phyloP scores from a whole-genome alignment of 2,329 filamentous ascomycete species.

The Cytospora paraplurivora region DNA sequence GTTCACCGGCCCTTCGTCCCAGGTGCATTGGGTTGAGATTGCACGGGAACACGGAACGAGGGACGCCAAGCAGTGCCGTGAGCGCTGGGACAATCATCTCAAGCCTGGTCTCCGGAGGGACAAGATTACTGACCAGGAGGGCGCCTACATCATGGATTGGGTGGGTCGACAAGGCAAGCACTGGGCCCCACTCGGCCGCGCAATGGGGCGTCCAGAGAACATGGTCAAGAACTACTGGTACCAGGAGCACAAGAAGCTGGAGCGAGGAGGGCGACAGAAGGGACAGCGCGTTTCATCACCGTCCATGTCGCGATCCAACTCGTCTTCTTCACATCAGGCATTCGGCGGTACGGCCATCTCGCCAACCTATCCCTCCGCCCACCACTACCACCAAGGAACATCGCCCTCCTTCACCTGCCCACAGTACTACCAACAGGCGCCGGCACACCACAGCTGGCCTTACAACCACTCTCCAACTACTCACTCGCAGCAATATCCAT shows the following conservation, averaged over 20 bases:
- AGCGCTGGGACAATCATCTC: constrained; percentile 91
- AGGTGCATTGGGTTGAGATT: constrained; percentile 80
- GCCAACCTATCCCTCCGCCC: neutral
- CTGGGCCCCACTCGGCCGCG: constrained; percentile 87
- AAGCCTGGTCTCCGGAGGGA: constrained; percentile 54
- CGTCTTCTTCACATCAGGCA: neutral
- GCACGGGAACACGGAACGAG: constrained; percentile 73
- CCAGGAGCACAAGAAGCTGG: constrained; percentile 25
- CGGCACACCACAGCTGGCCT: neutral
- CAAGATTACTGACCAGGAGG: constrained; percentile 68
- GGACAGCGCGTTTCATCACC: neutral
- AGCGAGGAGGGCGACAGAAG: constrained; percentile 4
- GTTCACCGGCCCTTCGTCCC: neutral
- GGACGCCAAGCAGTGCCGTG: constrained; percentile 91
- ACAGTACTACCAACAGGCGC: neutral
- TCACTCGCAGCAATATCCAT: neutral
- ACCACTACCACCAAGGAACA: neutral
- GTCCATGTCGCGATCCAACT: constrained; percentile 17
- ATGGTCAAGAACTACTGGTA: constrained; percentile 93
- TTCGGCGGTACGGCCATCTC: neutral
- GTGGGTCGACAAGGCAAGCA: constrained; percentile 79
- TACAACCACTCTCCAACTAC: neutral
- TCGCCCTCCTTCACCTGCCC: neutral
- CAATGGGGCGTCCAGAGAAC: constrained; percentile 82
- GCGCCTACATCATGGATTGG: constrained; percentile 72